Evolutionary conservation across 2,329 filamentous ascomycete genomes (phyloP).

Genomic region (Cryphonectria nitschkei): DNA sequence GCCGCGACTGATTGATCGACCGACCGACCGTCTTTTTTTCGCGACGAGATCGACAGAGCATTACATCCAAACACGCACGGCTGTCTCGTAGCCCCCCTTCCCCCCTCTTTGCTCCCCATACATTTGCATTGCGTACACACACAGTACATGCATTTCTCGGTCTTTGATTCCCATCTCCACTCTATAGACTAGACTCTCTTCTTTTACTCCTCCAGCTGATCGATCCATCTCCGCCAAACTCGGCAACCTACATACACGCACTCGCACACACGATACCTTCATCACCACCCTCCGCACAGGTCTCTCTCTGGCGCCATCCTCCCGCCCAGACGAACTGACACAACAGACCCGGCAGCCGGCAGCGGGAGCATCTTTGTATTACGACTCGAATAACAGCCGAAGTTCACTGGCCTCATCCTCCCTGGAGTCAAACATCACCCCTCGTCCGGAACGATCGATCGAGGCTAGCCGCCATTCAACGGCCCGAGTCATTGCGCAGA

Average conservation of each 20-base stretch:
- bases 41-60: not conserved
- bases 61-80: too few species aligned
- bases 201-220: not conserved
- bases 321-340: not conserved
- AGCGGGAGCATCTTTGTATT: not conserved
- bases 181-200: not conserved
- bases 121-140: not conserved
- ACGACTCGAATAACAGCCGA: not conserved
- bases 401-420: not conserved
- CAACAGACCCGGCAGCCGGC: not conserved
- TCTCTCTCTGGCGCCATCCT: not conserved
- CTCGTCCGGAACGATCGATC: not conserved
- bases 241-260: not conserved
- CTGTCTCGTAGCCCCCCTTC: not conserved
- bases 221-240: not conserved
- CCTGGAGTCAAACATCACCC: not conserved
- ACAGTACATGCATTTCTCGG: conserved; percentile 1
- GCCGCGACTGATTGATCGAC: not conserved
- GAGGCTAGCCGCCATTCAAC: not conserved
- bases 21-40: not conserved
- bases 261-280: not conserved
- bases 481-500: not conserved
- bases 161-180: not conserved
- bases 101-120: not conserved
- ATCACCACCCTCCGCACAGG: not conserved